phyloP scores from a whole-genome alignment of 345 rosid genomes.

The Salix caprea region DNA sequence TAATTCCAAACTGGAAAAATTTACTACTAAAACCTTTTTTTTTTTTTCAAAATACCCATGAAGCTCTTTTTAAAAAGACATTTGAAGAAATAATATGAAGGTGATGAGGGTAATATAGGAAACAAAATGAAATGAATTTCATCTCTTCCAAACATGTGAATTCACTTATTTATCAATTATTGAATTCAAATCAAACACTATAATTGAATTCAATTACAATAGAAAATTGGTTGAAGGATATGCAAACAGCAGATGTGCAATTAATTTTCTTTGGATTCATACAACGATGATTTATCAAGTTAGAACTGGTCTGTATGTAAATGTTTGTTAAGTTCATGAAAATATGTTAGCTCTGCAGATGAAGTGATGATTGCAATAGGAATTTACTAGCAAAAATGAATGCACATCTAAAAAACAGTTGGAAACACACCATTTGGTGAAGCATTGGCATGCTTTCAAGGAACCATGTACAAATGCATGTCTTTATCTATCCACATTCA shows the following conservation, averaged over 20 bases:
- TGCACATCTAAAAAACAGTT: slow-evolving; percentile 6
- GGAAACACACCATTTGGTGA: neutral
- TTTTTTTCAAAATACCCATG: too few relatives aligned
- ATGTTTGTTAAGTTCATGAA: slow-evolving; percentile 1
- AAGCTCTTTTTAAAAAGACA: too few relatives aligned
- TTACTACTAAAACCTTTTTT: too few relatives aligned
- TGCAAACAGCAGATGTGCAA: neutral
- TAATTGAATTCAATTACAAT: too few relatives aligned
- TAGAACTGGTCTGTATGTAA: neutral
- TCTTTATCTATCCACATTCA: neutral
- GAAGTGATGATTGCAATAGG: neutral
- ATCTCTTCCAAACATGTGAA: too few relatives aligned
- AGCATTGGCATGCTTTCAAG: slow-evolving; percentile 1
- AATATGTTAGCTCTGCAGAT: neutral
- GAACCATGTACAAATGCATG: neutral
- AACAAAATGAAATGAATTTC: too few relatives aligned
- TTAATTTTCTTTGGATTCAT: neutral
- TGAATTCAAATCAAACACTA: too few relatives aligned
- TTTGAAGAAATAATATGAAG: too few relatives aligned
- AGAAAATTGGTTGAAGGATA: neutral
- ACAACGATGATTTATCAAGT: neutral
- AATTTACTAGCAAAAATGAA: slow-evolving; percentile 4
- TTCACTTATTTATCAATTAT: too few relatives aligned
- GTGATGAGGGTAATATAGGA: too few relatives aligned
- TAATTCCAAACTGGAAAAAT: too few relatives aligned